These are phyloP conservation scores for Moringa oleifera DNA, from an alignment of 345 rosid species.

Conservation along the genomic window DNA sequence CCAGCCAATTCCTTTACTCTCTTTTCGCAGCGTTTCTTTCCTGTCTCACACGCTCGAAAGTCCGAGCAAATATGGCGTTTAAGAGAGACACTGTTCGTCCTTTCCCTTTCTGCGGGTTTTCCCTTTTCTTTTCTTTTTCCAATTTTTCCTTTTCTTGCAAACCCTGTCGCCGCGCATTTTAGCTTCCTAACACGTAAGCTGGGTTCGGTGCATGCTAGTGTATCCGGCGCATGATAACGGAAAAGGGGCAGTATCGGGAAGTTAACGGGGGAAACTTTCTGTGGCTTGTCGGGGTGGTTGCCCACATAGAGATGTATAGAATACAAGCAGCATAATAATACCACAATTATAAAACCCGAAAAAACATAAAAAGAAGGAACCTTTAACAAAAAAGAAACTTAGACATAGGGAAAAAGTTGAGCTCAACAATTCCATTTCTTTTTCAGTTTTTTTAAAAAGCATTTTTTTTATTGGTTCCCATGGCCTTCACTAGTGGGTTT, in stretches of 20 bases:
- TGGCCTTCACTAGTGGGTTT: background rate
- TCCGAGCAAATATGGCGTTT: slow-evolving; percentile 12
- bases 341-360: background rate
- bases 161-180: slow-evolving; percentile 2
- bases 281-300: slow-evolving; percentile 34
- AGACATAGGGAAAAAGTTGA: background rate
- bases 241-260: slow-evolving; percentile 29
- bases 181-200: background rate
- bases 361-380: too few relatives aligned
- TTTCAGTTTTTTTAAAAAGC: background rate
- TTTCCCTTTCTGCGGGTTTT: slow-evolving; percentile 10
- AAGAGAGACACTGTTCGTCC: background rate
- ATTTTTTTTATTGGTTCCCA: background rate
- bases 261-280: slow-evolving; percentile 27
- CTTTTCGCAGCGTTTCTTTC: background rate
- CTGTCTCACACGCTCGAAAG: slow-evolving; percentile 12
- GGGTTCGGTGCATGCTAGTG: background rate
- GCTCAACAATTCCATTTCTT: too few relatives aligned
- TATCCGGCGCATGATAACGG: background rate
- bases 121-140: background rate
- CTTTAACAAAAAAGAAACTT: background rate
- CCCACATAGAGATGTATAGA: slow-evolving; percentile 10
- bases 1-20: background rate
- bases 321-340: background rate
- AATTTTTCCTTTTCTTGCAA: background rate